phyloP scores from a whole-genome alignment of 164 flowering plant species.

The grape (Vitis vinifera) region DNA sequence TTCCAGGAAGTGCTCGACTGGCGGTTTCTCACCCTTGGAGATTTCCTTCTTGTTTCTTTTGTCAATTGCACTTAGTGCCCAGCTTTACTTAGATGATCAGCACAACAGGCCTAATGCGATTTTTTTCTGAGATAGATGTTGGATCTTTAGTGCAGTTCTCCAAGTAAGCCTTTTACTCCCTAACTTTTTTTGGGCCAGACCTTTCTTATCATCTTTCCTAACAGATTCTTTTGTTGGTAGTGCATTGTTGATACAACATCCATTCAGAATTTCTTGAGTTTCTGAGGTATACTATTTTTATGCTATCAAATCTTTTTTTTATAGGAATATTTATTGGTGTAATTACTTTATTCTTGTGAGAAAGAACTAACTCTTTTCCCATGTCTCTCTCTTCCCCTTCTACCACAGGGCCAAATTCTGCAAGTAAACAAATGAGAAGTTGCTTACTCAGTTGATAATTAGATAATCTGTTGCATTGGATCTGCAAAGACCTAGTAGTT shows the following conservation, averaged over 20 bases:
- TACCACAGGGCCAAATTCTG: constrained; percentile 52
- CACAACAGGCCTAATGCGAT: constrained; percentile 55
- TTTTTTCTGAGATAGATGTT: constrained; percentile 53
- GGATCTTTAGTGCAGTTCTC: constrained; percentile 49
- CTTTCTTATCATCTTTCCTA: background rate
- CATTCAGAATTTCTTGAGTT: constrained; percentile 26
- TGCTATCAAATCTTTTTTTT: background rate
- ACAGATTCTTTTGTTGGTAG: constrained; percentile 22
- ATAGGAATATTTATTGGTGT: background rate
- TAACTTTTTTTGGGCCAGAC: background rate
- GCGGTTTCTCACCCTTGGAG: constrained; percentile 75
- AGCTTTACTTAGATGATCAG: constrained; percentile 37
- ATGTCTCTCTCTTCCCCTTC: background rate
- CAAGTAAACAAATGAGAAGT: constrained; percentile 18
- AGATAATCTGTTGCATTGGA: constrained; percentile 15
- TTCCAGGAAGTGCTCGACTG: constrained; percentile 85
- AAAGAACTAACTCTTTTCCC: background rate
- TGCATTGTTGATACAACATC: constrained; percentile 48
- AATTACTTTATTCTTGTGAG: background rate
- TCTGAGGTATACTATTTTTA: constrained; percentile 35
- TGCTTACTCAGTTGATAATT: constrained; percentile 25
- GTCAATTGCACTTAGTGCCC: constrained; percentile 90
- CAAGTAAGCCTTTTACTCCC: constrained; percentile 42
- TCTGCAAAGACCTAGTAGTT: constrained; percentile 26
- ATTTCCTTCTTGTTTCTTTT: constrained; percentile 77